Evolutionary conservation across 495 filamentous ascomycete genomes (phyloP).

Genomic region (Astrocystis sublimbata): DNA sequence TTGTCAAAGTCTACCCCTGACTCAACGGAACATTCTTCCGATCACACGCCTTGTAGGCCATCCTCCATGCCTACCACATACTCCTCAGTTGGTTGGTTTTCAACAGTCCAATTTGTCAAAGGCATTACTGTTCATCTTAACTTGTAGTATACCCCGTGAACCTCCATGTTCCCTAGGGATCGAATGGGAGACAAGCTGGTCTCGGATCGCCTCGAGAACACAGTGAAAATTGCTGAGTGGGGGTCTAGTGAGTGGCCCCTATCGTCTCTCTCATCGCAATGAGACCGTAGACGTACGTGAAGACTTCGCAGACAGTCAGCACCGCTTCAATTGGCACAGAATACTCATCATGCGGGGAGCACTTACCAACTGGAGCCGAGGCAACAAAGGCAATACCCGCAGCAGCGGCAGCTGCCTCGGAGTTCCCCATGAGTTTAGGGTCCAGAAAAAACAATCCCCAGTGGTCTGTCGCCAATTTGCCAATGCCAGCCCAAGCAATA

Average conservation of each 20-base stretch:
- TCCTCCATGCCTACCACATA: not conserved
- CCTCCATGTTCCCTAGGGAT: not conserved
- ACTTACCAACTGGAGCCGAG: slow-evolving; percentile 40
- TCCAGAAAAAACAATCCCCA: slow-evolving; percentile 54
- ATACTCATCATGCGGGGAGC: too few species aligned
- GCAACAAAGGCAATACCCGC: slow-evolving; percentile 39
- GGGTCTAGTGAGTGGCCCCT: slow-evolving; percentile 36
- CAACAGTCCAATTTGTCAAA: not conserved
- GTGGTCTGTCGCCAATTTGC: slow-evolving; percentile 46
- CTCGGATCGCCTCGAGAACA: not conserved
- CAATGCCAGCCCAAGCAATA: slow-evolving; percentile 50
- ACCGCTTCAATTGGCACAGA: not conserved
- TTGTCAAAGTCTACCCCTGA: not conserved
- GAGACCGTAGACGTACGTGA: slow-evolving; percentile 46
- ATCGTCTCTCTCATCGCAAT: slow-evolving; percentile 45
- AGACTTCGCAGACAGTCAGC: slow-evolving; percentile 37
- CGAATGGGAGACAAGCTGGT: not conserved
- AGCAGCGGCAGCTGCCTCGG: slow-evolving; percentile 35
- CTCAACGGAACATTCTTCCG: not conserved
- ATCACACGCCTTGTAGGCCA: not conserved
- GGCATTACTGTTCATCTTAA: not conserved
- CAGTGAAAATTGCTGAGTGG: not conserved
- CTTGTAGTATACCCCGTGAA: not conserved
- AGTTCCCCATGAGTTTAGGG: slow-evolving; percentile 29
- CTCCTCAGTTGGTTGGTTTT: not conserved